Conservation (phyloP, 2,329 filamentous ascomycete genomes). For the Setomelanomma holmii region DNA sequence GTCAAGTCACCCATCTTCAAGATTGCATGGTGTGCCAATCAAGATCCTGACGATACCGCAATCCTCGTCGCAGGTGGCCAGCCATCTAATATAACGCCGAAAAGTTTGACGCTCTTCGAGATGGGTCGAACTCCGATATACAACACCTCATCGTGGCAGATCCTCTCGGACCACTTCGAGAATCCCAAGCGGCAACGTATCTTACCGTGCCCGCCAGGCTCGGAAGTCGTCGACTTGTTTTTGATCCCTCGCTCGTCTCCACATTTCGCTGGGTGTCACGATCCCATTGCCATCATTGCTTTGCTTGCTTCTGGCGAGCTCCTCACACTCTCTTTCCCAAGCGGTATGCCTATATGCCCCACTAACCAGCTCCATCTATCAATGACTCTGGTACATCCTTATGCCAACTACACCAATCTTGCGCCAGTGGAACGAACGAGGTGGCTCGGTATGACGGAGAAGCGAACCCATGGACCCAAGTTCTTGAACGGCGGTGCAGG, state of each 20-base stretch:
- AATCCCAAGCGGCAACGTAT: slow-evolving; percentile 74
- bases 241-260: slow-evolving; percentile 83
- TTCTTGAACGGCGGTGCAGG: slow-evolving; percentile 82
- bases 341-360: slow-evolving; percentile 86
- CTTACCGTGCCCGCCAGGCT: slow-evolving; percentile 77
- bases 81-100: slow-evolving; percentile 69
- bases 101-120: slow-evolving; percentile 87
- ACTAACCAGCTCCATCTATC: slow-evolving; percentile 93
- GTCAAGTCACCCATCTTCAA: slow-evolving; percentile 77
- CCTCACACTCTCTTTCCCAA: slow-evolving; percentile 89
- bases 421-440: slow-evolving; percentile 76
- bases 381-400: slow-evolving; percentile 87
- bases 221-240: slow-evolving; percentile 80
- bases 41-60: slow-evolving; percentile 91
- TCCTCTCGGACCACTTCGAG: slow-evolving; percentile 78
- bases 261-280: slow-evolving; percentile 85
- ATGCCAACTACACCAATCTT: slow-evolving; percentile 76
- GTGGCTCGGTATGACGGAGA: slow-evolving; percentile 93
- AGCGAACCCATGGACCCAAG: slow-evolving; percentile 76
- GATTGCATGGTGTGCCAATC: slow-evolving; percentile 92
- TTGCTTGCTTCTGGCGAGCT: slow-evolving; percentile 87
- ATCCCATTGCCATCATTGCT: slow-evolving; percentile 84
- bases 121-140: slow-evolving; percentile 89
- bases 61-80: slow-evolving; percentile 86
- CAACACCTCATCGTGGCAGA: slow-evolving; percentile 88